phyloP scores from a whole-genome alignment of 1,284 basidiomycete genomes.

The Heterobasidion parviporum region DNA sequence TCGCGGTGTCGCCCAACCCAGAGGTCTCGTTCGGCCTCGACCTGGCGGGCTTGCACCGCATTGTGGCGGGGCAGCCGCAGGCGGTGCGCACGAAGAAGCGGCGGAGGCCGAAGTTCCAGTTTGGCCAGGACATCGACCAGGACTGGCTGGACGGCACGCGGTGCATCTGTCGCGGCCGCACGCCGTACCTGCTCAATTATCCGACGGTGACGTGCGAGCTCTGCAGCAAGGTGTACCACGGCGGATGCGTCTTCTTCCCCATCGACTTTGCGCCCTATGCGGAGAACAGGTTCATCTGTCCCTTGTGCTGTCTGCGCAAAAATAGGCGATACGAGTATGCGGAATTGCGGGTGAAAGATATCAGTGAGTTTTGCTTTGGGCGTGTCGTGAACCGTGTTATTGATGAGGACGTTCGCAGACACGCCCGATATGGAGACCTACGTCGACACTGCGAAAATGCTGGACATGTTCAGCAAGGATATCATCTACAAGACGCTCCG shows the following conservation, averaged over 20 bases:
- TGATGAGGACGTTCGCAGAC: slow-evolving; percentile 22
- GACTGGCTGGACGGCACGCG: slow-evolving; percentile 70
- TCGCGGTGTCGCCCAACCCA: slow-evolving; percentile 67
- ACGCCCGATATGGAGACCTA: slow-evolving; percentile 44
- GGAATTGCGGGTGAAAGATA: slow-evolving; percentile 62
- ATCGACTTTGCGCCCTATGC: slow-evolving; percentile 22
- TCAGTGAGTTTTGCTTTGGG: slow-evolving; percentile 32
- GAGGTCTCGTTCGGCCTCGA: slow-evolving; percentile 75
- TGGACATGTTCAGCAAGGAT: slow-evolving; percentile 65
- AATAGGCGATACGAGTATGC: slow-evolving; percentile 59
- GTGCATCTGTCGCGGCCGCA: slow-evolving; percentile 71
- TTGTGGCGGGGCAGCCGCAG: slow-evolving; percentile 59
- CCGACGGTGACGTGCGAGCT: slow-evolving; percentile 57
- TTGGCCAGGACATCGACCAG: slow-evolving; percentile 66
- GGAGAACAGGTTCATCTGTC: slow-evolving; percentile 48
- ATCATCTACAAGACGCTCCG: slow-evolving; percentile 59
- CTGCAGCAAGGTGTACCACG: slow-evolving; percentile 62
- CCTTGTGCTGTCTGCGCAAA: slow-evolving; percentile 68
- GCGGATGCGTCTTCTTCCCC: slow-evolving; percentile 71
- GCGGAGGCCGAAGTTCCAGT: slow-evolving; percentile 60
- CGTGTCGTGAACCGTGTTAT: not conserved
- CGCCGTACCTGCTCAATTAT: slow-evolving; percentile 46
- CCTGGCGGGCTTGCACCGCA: slow-evolving; percentile 69
- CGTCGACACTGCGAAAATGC: slow-evolving; percentile 63
- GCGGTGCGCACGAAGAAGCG: slow-evolving; percentile 48